phyloP scores from a whole-genome alignment of 495 filamentous ascomycete genomes.

The Trichoderma virens region DNA sequence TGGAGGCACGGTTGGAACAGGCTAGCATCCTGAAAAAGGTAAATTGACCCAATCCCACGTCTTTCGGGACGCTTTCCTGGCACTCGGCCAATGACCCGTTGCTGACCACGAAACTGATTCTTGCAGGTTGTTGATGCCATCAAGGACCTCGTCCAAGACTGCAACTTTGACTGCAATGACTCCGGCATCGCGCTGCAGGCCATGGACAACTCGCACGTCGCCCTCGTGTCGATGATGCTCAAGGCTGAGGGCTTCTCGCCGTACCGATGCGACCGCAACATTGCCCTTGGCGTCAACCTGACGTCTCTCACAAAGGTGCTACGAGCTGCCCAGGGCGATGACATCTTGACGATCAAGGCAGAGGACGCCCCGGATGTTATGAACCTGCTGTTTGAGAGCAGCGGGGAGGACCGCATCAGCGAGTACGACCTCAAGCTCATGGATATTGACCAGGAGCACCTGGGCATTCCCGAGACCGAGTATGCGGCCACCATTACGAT shows the following conservation, averaged over 20 bases:
- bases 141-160: slow-evolving; percentile 98
- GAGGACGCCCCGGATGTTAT: slow-evolving; percentile 93
- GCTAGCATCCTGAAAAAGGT: slow-evolving; percentile 94
- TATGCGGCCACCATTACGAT: slow-evolving; percentile 87
- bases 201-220: slow-evolving; percentile 99
- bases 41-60: slow-evolving; percentile 15
- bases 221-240: slow-evolving; percentile 97
- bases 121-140: slow-evolving; percentile 91
- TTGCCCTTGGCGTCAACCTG: slow-evolving; percentile 95
- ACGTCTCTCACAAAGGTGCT: slow-evolving; percentile 95
- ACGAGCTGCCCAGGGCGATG: slow-evolving; percentile 86
- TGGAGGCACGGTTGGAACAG: slow-evolving; percentile 95
- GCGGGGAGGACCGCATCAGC: slow-evolving; percentile 78
- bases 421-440: slow-evolving; percentile 99
- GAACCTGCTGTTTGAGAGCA: slow-evolving; percentile 92
- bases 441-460: slow-evolving; percentile 99
- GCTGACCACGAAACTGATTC: slow-evolving; percentile 8
- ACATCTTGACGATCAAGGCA: slow-evolving; percentile 93
- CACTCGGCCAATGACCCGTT: background rate
- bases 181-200: slow-evolving; percentile 95
- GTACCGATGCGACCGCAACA: slow-evolving; percentile 98
- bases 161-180: slow-evolving; percentile 99
- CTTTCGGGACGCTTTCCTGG: background rate
- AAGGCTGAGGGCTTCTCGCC: slow-evolving; percentile 92
- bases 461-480: slow-evolving; percentile 97